Evolutionary conservation across 1,284 basidiomycete genomes (phyloP), one percentile per base, ranked within the genome.

Genomic region (Leccinum angustisporum): DNA sequence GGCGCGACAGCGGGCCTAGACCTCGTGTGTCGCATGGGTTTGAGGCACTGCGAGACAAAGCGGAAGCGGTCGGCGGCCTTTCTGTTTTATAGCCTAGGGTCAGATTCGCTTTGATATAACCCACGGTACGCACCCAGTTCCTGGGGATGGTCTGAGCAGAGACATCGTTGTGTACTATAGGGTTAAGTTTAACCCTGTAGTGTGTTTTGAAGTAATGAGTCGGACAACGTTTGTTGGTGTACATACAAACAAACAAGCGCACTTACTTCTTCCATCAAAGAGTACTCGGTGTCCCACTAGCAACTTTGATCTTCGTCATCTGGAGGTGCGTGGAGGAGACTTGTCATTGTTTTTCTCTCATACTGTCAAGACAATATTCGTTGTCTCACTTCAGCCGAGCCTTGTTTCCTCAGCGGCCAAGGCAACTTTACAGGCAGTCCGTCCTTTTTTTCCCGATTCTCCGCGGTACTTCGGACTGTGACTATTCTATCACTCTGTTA

Each of bases 41-140:
- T 63, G 38, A 63, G 7, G 2, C 2, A 30, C 8, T 21, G 61
- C 7, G 36, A 13, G 30, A 40, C 7, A 2, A 34, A 40, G 31
- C 33, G 16, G n/a, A 64, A 51, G 18, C 6, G 16, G 31, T 38
- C 62, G n/a, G n/a, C 14, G 3, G 60, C 7, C 14, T 14, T 61
- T 18, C 34, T 61, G 27, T 4, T 43, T 43, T 18, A 43, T 43
- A 43, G 9, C n/a, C n/a, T n/a, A n/a, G n/a, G 9, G 40, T 43
- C n/a, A 43, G 40, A n/a, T 9, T 2, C 0, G n/a, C 40, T 43
- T 5, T 43, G 40, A 21, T 7, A 18, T 16, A 9, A 18, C 13
- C 58, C 3, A 50, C 13, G 6, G n/a, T 18, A 60, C 59, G 21
- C 30, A 60, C 60, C 40, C 18, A 30, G 46, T 56, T n/a, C 31